Percentiles rank a stretch among this genome's conserved stretches.
phyloP scores from a whole-genome alignment of 805 yeast species.

The Wickerhamomyces rabaulensis region DNA sequence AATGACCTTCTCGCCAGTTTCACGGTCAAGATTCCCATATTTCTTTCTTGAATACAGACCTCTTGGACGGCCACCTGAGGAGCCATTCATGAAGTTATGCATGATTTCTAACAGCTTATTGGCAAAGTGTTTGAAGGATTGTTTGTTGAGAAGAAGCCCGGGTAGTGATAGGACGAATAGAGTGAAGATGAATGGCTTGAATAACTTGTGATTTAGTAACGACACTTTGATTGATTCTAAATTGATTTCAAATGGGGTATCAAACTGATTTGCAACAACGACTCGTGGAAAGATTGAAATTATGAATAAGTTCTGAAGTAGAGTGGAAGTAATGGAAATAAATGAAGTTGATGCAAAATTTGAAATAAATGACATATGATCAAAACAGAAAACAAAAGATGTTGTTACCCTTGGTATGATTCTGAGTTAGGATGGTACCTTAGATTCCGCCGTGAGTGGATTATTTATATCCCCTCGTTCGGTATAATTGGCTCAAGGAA shows the following conservation, averaged over 20 bases:
- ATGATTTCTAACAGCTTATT: neutral
- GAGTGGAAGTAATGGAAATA: neutral
- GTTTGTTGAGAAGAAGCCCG: neutral
- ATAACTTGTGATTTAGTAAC: neutral
- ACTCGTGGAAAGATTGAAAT: neutral
- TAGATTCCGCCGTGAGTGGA: neutral
- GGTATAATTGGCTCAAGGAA: neutral
- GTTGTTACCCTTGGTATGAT: neutral
- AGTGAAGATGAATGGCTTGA: constrained; percentile 1
- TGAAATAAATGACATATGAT: neutral
- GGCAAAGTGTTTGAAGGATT: neutral
- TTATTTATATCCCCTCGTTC: neutral
- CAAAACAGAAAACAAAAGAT: neutral
- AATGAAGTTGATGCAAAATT: neutral
- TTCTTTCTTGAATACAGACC: neutral
- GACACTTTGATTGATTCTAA: neutral
- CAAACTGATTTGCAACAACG: neutral
- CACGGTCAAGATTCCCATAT: constrained; percentile 7
- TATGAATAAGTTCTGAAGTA: neutral
- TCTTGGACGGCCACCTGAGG: neutral
- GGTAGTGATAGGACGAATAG: constrained; percentile 3
- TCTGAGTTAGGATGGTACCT: neutral
- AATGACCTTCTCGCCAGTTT: constrained; percentile 31
- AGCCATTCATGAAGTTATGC: constrained; percentile 1
- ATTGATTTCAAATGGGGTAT: neutral